Evolutionary conservation across 2,329 filamentous ascomycete genomes (phyloP).

Genomic region (Aspergillus jensenii): DNA sequence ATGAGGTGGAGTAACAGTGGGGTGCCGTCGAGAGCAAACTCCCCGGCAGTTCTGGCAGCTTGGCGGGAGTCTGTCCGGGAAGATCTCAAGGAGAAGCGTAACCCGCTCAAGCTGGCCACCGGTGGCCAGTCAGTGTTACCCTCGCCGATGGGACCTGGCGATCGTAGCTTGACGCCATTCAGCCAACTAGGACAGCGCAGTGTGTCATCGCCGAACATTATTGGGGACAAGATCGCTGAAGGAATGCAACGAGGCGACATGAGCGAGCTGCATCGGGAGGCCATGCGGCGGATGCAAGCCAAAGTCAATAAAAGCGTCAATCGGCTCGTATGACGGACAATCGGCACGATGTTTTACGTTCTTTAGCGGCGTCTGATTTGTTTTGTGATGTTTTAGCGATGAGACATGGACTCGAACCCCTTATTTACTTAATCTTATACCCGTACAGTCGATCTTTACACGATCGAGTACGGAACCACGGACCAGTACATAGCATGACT

Average conservation of each 20-base stretch:
- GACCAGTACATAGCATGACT: too few species aligned
- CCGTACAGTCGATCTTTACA: background rate
- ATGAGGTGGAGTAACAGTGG: conserved; percentile 13
- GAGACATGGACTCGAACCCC: background rate
- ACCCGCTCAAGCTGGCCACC: conserved; percentile 27
- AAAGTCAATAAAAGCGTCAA: conserved; percentile 46
- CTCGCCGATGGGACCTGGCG: conserved; percentile 16
- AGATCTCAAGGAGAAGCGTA: conserved; percentile 51
- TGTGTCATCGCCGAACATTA: conserved; percentile 55
- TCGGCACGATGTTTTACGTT: conserved; percentile 4
- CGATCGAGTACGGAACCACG: background rate
- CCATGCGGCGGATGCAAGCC: conserved; percentile 76
- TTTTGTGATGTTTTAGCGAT: conserved; percentile 2
- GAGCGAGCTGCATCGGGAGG: conserved; percentile 73
- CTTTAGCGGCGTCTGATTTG: conserved; percentile 8
- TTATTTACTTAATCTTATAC: background rate
- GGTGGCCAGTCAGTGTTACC: conserved; percentile 16
- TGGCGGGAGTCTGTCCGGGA: conserved; percentile 67
- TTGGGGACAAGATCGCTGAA: conserved; percentile 66
- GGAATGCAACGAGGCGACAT: conserved; percentile 75
- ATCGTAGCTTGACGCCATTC: conserved; percentile 56
- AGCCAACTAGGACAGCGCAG: conserved; percentile 57
- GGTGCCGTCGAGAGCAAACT: conserved; percentile 17
- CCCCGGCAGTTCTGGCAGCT: conserved; percentile 60
- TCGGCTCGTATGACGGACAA: conserved; percentile 6